phyloP scores from a whole-genome alignment of 2,329 filamentous ascomycete genomes.

The Lecanosticta acicola region DNA sequence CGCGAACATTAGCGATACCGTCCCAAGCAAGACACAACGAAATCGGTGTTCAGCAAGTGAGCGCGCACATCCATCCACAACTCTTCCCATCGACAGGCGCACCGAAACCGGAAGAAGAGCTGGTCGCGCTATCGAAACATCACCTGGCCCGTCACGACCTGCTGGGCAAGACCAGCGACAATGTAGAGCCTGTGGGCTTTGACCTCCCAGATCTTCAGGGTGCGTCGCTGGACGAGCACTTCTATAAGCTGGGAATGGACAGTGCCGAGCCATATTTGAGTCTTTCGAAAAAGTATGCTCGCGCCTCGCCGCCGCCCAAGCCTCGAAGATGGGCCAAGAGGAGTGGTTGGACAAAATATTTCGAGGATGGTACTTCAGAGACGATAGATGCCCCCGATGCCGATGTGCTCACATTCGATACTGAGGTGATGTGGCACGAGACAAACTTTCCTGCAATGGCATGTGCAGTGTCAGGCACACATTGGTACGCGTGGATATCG shows the following conservation, averaged over 20 bases:
- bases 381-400: constrained; percentile 71
- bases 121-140: constrained; percentile 73
- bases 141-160: constrained; percentile 82
- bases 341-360: constrained; percentile 95
- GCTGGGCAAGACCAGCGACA: constrained; percentile 82
- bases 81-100: constrained; percentile 59
- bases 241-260: constrained; percentile 79
- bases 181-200: constrained; percentile 68
- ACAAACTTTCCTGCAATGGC: constrained; percentile 94
- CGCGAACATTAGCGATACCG: constrained; percentile 25
- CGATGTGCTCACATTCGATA: constrained; percentile 83
- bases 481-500: constrained; percentile 97
- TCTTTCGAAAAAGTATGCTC: constrained; percentile 68
- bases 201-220: constrained; percentile 78
- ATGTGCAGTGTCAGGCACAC: constrained; percentile 78
- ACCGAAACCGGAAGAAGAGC: constrained; percentile 65
- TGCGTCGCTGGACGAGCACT: constrained; percentile 83
- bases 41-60: constrained; percentile 91
- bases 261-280: constrained; percentile 77
- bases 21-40: constrained; percentile 72
- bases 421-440: constrained; percentile 93
- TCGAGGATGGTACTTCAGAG: constrained; percentile 65
- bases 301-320: constrained; percentile 52
- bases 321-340: constrained; percentile 67
- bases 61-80: constrained; percentile 73